Base-by-base conservation (phyloP, 169 alveolate species). In the Plasmodium sp. region DNA sequence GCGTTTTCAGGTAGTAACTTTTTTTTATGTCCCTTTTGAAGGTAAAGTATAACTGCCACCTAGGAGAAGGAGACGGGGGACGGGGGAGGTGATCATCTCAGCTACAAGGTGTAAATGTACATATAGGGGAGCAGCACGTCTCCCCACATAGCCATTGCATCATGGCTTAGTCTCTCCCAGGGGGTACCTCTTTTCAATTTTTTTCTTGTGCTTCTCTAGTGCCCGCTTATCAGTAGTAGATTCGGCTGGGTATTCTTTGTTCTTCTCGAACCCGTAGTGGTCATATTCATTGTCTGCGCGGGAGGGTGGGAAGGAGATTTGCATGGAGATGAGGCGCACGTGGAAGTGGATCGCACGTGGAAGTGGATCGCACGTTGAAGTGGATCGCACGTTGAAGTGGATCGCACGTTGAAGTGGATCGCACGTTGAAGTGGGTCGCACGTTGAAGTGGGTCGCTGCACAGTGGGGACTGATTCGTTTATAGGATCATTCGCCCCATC, bases 261-360 rank as follows among this genome's bases (percentile, higher is more conserved):
- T 88, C 73, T 88, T 88, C 73, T 88, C 94, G 56, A 88, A 88
- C 10, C 94, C 94, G 33, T 88, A 88, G 79, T 88, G 94, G 48
- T 88, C 94, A 48, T 88, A 80, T 80, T 88, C 94, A 48, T 88
- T 81, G 67, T 88, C 94, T 88, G 33, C 33, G 62, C 39, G 62
- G 33, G 7, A 6, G 45, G 84, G n/a, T 16, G 74, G 1, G 33
- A 80, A 79, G 27, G 43, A 10, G 48, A 51, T 22, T 12, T 54
- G 41, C 67, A 83, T 62, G 45, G 2, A 51, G 62, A 51, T 51
- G 62, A 1, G 62, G 22, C 0, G 62, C 22, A 34, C 3, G 41
- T 34, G 1, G 41, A 34, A 34, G 41, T 34, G 41, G 3, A 3
- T 34, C 41, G 41, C 5, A n/a, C 27, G n/a, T 10, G 5, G 7